phyloP scores from a whole-genome alignment of 306 rosid genomes.

The Ammopiptanthus mongolicus region DNA sequence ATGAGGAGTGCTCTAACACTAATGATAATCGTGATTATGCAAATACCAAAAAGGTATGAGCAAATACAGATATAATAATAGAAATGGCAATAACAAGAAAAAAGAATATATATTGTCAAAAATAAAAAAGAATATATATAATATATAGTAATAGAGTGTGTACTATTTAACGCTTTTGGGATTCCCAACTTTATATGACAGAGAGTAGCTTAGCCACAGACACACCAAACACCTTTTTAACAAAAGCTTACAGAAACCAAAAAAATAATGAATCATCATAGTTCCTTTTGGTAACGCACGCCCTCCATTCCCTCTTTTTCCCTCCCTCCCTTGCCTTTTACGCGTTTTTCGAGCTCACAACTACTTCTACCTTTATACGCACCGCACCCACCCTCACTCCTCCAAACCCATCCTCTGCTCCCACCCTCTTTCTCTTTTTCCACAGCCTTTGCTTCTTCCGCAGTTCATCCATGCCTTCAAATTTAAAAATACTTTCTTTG shows the following conservation, averaged over 20 bases:
- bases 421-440: neutral
- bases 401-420: neutral
- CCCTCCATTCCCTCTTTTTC: slow-evolving; percentile 21
- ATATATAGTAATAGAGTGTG: neutral
- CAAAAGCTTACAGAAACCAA: slow-evolving; percentile 29
- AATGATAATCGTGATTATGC: slow-evolving; percentile 22
- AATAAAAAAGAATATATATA: neutral
- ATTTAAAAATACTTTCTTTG: neutral
- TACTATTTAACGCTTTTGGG: slow-evolving; percentile 33
- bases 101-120: neutral
- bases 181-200: slow-evolving; percentile 47
- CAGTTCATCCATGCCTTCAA: neutral
- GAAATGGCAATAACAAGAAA: neutral
- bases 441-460: slow-evolving; percentile 26
- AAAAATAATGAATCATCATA: slow-evolving; percentile 40
- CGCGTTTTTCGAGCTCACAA: slow-evolving; percentile 51
- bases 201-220: slow-evolving; percentile 18
- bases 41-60: neutral
- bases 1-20: slow-evolving; percentile 13
- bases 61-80: neutral
- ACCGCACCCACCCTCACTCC: neutral
- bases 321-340: slow-evolving; percentile 38
- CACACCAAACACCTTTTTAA: slow-evolving; percentile 29
- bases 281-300: slow-evolving; percentile 72
- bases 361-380: slow-evolving; percentile 30